These are phyloP conservation scores for Aspergillus ustus DNA, from an alignment of 2,329 filamentous ascomycete species.

Conservation along the genomic window DNA sequence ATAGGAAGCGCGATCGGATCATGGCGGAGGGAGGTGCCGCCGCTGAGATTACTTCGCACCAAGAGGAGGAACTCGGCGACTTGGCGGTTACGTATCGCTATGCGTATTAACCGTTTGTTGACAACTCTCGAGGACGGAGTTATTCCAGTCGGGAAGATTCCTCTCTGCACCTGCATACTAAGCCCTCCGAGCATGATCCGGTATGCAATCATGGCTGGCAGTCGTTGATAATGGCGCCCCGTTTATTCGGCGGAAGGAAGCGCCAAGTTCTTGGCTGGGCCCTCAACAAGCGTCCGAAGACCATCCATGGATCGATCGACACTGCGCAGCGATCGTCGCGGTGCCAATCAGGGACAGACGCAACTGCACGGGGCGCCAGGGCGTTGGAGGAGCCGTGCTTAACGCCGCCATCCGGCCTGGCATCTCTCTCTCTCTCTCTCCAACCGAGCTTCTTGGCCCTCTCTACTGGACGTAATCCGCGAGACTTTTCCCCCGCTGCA, in stretches of 20 bases:
- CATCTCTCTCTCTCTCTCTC: neutral
- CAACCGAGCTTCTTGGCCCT: constrained; percentile 10
- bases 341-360: constrained; percentile 9
- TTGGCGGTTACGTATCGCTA: constrained; percentile 24
- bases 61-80: constrained; percentile 19
- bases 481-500: neutral
- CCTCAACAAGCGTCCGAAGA: neutral
- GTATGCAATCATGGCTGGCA: neutral
- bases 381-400: neutral
- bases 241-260: neutral
- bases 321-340: neutral
- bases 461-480: neutral
- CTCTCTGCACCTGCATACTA: neutral
- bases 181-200: neutral
- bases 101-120: constrained; percentile 15
- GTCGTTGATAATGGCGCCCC: neutral
- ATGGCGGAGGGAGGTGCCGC: constrained; percentile 1
- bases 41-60: constrained; percentile 8
- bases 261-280: constrained; percentile 14
- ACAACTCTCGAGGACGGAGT: neutral
- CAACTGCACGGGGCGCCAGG: constrained; percentile 8
- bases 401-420: neutral
- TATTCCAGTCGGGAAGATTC: neutral
- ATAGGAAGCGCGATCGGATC: constrained; percentile 15
- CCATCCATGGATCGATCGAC: constrained; percentile 11